Conservation (phyloP, 2,329 filamentous ascomycete genomes). For the Talaromyces sp. region DNA sequence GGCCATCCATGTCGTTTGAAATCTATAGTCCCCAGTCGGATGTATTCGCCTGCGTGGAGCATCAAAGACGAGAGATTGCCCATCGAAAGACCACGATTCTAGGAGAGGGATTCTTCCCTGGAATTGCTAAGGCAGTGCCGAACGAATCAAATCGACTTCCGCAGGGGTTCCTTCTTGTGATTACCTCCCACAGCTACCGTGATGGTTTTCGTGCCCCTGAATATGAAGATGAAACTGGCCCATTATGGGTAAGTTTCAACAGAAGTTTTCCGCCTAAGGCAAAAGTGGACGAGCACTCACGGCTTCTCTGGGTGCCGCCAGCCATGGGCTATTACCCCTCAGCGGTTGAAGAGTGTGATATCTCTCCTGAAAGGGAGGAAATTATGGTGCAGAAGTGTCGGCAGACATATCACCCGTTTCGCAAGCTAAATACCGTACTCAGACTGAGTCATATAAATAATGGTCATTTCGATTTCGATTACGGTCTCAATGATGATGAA, state of each 20-base stretch:
- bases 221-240: constrained; percentile 8
- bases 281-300: constrained; percentile 1
- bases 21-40: constrained; percentile 17
- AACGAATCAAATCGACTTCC: not conserved
- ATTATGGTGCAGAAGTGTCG: constrained; percentile 9
- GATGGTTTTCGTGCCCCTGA: not conserved
- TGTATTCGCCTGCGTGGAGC: constrained; percentile 19
- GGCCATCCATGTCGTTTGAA: constrained; percentile 14
- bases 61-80: constrained; percentile 19
- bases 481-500: constrained; percentile 14
- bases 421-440: not conserved
- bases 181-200: constrained; percentile 15
- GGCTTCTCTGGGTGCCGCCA: not conserved
- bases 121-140: constrained; percentile 12
- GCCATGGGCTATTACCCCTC: not conserved
- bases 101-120: constrained; percentile 5
- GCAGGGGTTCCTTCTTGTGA: constrained; percentile 11
- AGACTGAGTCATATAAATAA: not conserved
- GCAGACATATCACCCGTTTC: not conserved
- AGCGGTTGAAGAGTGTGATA: constrained; percentile 7
- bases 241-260: constrained; percentile 11
- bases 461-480: constrained; percentile 3
- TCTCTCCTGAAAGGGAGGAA: constrained; percentile 9
- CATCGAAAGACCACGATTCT: constrained; percentile 5
- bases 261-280: constrained; percentile 7